Percentiles rank a stretch among this genome's conserved stretches.
Evolutionary conservation across 306 rosid species (phyloP).

Genomic region (Datisca glomerata): DNA sequence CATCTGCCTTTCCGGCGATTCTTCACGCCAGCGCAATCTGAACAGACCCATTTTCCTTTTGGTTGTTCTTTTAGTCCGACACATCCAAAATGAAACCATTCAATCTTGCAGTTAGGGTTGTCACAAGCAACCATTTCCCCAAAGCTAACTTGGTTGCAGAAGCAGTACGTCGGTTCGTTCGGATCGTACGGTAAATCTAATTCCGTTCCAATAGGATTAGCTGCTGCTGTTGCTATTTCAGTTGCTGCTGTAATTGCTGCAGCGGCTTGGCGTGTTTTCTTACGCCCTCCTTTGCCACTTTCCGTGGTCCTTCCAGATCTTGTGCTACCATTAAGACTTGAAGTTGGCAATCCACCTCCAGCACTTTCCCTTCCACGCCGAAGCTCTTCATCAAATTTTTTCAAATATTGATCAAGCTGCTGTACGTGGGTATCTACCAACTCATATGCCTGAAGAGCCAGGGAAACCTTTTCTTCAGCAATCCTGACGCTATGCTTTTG

Average conservation of each 20-base stretch:
- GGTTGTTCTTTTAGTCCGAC: conserved; percentile 53
- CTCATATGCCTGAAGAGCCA: conserved; percentile 93
- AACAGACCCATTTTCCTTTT: conserved; percentile 45
- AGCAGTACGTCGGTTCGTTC: conserved; percentile 50
- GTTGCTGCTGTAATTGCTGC: conserved; percentile 15
- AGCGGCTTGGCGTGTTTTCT: too few species aligned
- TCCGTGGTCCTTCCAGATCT: conserved; percentile 59
- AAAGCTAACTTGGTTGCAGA: conserved; percentile 46
- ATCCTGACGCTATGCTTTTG: conserved; percentile 91
- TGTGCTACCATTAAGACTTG: conserved; percentile 35
- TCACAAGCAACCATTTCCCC: conserved; percentile 66
- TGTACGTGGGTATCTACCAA: conserved; percentile 92
- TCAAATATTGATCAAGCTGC: conserved; percentile 93
- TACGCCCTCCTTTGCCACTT: conserved; percentile 78
- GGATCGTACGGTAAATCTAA: conserved; percentile 46
- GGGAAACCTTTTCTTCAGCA: conserved; percentile 82
- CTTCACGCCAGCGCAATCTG: conserved; percentile 28
- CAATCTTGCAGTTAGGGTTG: conserved; percentile 43
- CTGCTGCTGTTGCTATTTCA: conserved; percentile 17
- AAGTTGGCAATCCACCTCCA: conserved; percentile 35
- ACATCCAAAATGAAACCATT: conserved; percentile 57
- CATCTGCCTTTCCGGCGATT: conserved; percentile 33
- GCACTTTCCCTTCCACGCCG: conserved; percentile 68
- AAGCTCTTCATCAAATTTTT: conserved; percentile 69
- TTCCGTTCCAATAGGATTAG: conserved; percentile 35